These are phyloP conservation scores for Davidsoniella eucalypti DNA, from an alignment of 2,329 filamentous ascomycete genomes.

Conservation along the genomic window DNA sequence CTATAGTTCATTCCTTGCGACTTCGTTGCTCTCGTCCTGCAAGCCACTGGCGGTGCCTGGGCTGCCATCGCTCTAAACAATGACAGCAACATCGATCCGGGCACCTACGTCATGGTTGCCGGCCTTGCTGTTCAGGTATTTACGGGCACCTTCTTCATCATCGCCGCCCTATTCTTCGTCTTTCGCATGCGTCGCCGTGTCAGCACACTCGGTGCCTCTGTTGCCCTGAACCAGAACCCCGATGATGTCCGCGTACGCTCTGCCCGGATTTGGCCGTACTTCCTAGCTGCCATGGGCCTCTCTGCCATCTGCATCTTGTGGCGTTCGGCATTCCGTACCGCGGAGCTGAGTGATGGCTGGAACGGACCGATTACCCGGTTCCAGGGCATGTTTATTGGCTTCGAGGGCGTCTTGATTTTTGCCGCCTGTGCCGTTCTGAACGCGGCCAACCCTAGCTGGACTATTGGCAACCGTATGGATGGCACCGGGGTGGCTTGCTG, in stretches of 20 bases:
- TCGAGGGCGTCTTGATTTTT: constrained; percentile 39
- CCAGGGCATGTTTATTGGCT: constrained; percentile 38
- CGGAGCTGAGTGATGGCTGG: constrained; percentile 50
- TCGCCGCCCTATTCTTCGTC: constrained; percentile 28
- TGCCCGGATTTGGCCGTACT: constrained; percentile 32
- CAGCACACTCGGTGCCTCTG: constrained; percentile 19
- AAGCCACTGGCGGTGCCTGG: constrained; percentile 33
- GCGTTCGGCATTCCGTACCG: constrained; percentile 47
- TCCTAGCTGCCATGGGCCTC: constrained; percentile 36
- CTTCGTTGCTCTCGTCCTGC: constrained; percentile 32
- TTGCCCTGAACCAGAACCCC: constrained; percentile 24
- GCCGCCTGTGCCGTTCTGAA: constrained; percentile 30
- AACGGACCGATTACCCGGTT: constrained; percentile 37
- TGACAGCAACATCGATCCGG: constrained; percentile 35
- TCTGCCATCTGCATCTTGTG: constrained; percentile 48
- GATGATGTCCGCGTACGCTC: constrained; percentile 22
- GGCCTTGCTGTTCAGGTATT: constrained; percentile 35
- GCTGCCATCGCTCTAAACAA: constrained; percentile 22
- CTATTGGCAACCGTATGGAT: constrained; percentile 18
- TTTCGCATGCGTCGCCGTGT: constrained; percentile 24
- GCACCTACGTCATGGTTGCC: constrained; percentile 47
- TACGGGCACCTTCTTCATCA: constrained; percentile 29
- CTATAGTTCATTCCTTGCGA: constrained; percentile 32
- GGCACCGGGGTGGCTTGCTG: constrained; percentile 14
- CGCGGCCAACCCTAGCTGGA: constrained; percentile 26